A percentile compares a stretch with the other conserved stretches of the same genome.
These are phyloP conservation scores for Ophiocordyceps unilateralis DNA, from an alignment of 2,329 filamentous ascomycete species.

Conservation along the genomic window DNA sequence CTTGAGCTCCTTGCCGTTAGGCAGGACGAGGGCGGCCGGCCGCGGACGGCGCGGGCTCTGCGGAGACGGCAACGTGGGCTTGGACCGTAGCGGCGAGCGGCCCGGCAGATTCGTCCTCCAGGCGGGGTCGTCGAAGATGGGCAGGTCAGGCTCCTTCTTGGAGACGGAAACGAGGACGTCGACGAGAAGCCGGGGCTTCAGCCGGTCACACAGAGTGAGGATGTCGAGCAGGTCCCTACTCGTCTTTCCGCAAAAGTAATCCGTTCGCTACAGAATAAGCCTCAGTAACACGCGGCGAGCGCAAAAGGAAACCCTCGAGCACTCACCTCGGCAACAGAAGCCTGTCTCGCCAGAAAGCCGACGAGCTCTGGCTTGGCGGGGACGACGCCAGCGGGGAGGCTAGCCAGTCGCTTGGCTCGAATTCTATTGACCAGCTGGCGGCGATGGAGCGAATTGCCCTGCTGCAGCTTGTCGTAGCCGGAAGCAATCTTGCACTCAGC, in stretches of 20 bases:
- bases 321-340: slow-evolving; percentile 16
- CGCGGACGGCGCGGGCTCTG: not conserved
- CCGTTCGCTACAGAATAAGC: slow-evolving; percentile 12
- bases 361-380: slow-evolving; percentile 20
- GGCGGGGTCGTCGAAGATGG: slow-evolving; percentile 23
- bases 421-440: slow-evolving; percentile 13
- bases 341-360: slow-evolving; percentile 18
- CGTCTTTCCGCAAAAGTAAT: slow-evolving; percentile 20
- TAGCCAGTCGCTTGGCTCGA: slow-evolving; percentile 14
- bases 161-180: slow-evolving; percentile 25
- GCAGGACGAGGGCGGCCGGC: not conserved
- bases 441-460: slow-evolving; percentile 2
- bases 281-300: not conserved
- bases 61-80: not conserved
- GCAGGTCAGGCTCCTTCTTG: slow-evolving; percentile 22
- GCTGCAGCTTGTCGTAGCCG: not conserved
- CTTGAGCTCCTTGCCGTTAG: not conserved
- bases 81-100: not conserved
- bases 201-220: slow-evolving; percentile 22
- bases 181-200: slow-evolving; percentile 22
- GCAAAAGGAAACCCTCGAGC: not conserved
- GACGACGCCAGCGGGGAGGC: slow-evolving; percentile 13
- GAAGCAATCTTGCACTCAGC: slow-evolving; percentile 4
- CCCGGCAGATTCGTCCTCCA: slow-evolving; percentile 14
- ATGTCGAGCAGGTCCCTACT: slow-evolving; percentile 22